phyloP scores from a whole-genome alignment of 208 protist genomes.

The Trichomonas gallinae region DNA sequence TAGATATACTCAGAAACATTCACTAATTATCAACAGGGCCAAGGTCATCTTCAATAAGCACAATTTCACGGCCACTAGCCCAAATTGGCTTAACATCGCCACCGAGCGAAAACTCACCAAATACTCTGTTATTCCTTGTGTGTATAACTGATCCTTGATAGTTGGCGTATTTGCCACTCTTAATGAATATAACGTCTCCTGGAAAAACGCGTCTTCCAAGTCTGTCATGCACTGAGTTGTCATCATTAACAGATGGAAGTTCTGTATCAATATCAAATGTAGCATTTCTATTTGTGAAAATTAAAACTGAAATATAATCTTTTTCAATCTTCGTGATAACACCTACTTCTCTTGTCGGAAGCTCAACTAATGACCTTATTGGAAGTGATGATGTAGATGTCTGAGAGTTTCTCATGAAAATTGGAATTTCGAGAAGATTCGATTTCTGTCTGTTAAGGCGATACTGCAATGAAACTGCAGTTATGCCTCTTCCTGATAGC shows the following conservation, averaged over 20 bases:
- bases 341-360: not conserved
- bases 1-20: too few relatives aligned
- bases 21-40: not conserved
- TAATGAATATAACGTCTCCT: not conserved
- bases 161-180: not conserved
- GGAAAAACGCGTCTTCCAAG: not conserved
- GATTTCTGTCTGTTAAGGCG: not conserved
- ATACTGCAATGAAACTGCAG: not conserved
- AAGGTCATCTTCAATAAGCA: not conserved
- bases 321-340: not conserved
- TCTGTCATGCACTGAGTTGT: not conserved
- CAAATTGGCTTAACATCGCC: not conserved
- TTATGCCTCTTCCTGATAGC: not conserved
- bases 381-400: not conserved
- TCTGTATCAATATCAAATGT: not conserved
- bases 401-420: not conserved
- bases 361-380: not conserved
- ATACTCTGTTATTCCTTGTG: not conserved
- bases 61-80: not conserved
- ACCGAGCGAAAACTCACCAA: not conserved
- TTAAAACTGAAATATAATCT: not conserved
- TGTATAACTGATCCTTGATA: not conserved
- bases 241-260: not conserved
- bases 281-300: not conserved
- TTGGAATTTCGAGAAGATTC: not conserved